Percentiles rank a stretch among this genome's conserved stretches.
Evolutionary conservation across 1,139 yeast genomes (phyloP).

Genomic region (Blastobotrys ciferrii): DNA sequence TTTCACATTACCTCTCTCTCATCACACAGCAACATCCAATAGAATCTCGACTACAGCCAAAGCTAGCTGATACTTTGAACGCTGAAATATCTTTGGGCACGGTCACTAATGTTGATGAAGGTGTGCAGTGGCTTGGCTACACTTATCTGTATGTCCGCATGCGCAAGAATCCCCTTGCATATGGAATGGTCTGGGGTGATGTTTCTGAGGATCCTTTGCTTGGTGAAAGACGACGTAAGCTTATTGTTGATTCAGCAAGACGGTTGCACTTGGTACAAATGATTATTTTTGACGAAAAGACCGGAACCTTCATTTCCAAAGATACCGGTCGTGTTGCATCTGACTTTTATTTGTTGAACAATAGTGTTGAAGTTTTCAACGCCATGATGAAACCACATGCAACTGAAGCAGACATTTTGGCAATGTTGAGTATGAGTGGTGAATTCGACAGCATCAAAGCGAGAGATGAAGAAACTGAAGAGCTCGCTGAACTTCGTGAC

Average conservation of each 20-base stretch:
- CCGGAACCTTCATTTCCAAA: slow-evolving; percentile 77
- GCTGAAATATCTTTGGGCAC: slow-evolving; percentile 96
- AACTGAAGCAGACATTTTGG: slow-evolving; percentile 86
- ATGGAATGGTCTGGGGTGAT: slow-evolving; percentile 91
- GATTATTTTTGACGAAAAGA: slow-evolving; percentile 86
- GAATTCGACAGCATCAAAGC: slow-evolving; percentile 90
- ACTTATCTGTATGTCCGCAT: slow-evolving; percentile 92
- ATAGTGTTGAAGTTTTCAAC: slow-evolving; percentile 86
- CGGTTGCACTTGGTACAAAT: slow-evolving; percentile 81
- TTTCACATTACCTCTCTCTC: slow-evolving; percentile 83
- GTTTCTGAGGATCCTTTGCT: slow-evolving; percentile 78
- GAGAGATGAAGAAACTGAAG: slow-evolving; percentile 82
- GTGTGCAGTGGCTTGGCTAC: slow-evolving; percentile 94
- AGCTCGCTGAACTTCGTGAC: slow-evolving; percentile 55
- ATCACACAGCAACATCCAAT: slow-evolving; percentile 96
- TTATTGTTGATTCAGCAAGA: slow-evolving; percentile 78
- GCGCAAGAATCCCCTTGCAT: slow-evolving; percentile 90
- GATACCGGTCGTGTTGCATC: slow-evolving; percentile 94
- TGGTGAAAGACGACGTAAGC: slow-evolving; percentile 66
- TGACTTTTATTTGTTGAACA: slow-evolving; percentile 83
- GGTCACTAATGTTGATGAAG: slow-evolving; percentile 92
- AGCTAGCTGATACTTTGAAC: slow-evolving; percentile 84
- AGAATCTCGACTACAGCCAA: slow-evolving; percentile 76
- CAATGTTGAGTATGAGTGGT: slow-evolving; percentile 88
- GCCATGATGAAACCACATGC: slow-evolving; percentile 80